These are phyloP conservation scores for Yueomyces sp. DNA, from an alignment of 805 yeast genomes.

Conservation along the genomic window DNA sequence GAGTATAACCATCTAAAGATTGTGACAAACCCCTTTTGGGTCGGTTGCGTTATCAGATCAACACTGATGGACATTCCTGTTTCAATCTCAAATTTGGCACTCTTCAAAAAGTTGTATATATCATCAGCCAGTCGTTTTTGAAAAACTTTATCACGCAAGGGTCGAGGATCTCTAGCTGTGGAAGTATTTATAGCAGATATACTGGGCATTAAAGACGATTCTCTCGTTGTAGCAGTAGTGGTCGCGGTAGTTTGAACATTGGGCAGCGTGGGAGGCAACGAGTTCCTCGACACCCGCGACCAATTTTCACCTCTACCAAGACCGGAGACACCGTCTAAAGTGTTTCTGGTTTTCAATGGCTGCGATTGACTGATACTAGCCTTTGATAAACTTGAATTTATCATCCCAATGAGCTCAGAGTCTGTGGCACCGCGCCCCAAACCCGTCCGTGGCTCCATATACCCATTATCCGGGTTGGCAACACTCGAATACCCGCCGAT, in stretches of 20 bases:
- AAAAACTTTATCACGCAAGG: conserved; percentile 58
- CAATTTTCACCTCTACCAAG: no score
- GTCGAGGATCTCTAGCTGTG: conserved; percentile 48
- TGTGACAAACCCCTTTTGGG: conserved; percentile 71
- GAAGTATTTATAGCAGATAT: background rate
- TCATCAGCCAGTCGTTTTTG: conserved; percentile 56
- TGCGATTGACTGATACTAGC: background rate
- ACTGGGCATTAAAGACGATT: background rate
- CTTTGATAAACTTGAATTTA: background rate
- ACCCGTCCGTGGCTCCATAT: no score
- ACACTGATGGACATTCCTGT: conserved; percentile 56
- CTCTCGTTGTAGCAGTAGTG: background rate
- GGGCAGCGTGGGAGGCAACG: background rate
- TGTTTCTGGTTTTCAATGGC: background rate
- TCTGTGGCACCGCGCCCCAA: no score
- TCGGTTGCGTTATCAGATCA: conserved; percentile 59
- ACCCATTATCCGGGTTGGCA: no score
- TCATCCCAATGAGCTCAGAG: no score
- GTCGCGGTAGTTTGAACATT: background rate
- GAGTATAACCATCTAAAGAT: conserved; percentile 72
- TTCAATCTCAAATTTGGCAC: conserved; percentile 59
- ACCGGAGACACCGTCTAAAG: background rate
- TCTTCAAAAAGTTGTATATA: conserved; percentile 47
- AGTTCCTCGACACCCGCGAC: no score
- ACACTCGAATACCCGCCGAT: no score